phyloP scores from a whole-genome alignment of 108 stramenopile genomes.

The Cyclotella sp. region DNA sequence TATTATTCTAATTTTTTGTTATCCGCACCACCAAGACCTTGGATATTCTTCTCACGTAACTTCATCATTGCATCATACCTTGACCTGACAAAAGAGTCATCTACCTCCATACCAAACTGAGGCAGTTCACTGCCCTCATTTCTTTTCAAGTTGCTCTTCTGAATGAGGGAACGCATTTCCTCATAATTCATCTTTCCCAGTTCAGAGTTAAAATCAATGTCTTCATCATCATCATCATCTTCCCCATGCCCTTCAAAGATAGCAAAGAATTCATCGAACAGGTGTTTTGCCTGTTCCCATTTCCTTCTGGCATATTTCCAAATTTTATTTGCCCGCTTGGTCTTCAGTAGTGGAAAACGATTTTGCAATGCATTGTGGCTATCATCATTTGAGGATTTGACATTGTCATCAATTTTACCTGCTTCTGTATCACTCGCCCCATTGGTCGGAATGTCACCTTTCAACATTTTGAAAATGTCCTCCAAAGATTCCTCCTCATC shows the following conservation, averaged over 20 bases:
- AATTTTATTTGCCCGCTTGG: conserved; percentile 24
- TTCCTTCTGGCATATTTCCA: conserved; percentile 40
- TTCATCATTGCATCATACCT: conserved; percentile 33
- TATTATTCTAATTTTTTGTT: too few relatives aligned
- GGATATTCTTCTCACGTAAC: background rate
- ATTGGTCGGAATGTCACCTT: background rate
- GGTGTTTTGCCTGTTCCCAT: conserved; percentile 37
- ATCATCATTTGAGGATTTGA: background rate
- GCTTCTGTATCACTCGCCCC: background rate
- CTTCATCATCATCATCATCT: conserved; percentile 41
- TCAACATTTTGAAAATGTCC: conserved; percentile 13
- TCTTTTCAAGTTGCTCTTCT: background rate
- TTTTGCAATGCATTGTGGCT: background rate
- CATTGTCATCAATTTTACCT: background rate
- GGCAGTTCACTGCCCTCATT: background rate
- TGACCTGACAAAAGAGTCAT: conserved; percentile 40
- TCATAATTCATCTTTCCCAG: conserved; percentile 30
- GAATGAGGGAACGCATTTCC: conserved; percentile 14
- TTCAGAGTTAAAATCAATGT: conserved; percentile 21
- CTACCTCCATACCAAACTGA: conserved; percentile 36
- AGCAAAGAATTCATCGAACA: conserved; percentile 34
- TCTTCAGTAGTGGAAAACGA: conserved; percentile 39
- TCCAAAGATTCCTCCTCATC: conserved; percentile 18
- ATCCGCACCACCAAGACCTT: background rate
- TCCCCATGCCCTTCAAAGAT: conserved; percentile 33